These are phyloP conservation scores for Calonectria naviculata DNA, from an alignment of 2,329 filamentous ascomycete species.

Conservation along the genomic window DNA sequence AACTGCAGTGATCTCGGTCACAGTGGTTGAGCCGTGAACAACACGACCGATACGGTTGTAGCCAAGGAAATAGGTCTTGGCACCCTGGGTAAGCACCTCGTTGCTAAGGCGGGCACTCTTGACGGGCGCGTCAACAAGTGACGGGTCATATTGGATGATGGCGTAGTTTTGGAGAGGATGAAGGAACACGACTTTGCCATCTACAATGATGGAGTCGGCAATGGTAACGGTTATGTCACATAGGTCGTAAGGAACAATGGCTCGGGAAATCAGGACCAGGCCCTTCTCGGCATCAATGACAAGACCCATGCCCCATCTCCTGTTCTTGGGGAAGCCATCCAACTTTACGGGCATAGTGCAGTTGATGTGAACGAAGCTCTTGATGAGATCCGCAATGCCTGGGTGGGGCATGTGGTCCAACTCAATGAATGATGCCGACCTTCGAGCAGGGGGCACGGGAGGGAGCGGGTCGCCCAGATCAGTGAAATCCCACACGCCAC, in stretches of 20 bases:
- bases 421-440: conserved; percentile 90
- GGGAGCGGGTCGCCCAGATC: conserved; percentile 86
- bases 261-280: conserved; percentile 91
- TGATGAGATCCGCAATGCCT: conserved; percentile 91
- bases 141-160: conserved; percentile 93
- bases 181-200: conserved; percentile 94
- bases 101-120: conserved; percentile 86
- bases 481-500: conserved; percentile 94
- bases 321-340: conserved; percentile 95
- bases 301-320: conserved; percentile 94
- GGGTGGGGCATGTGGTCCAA: conserved; percentile 89
- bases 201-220: conserved; percentile 94
- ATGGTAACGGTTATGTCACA: conserved; percentile 98
- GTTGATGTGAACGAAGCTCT: conserved; percentile 93
- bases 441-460: conserved; percentile 75
- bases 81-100: conserved; percentile 89
- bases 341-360: conserved; percentile 96
- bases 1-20: conserved; percentile 97
- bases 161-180: conserved; percentile 98
- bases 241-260: conserved; percentile 94
- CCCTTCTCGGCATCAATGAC: conserved; percentile 98
- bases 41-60: conserved; percentile 96
- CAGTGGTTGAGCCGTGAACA: conserved; percentile 91
- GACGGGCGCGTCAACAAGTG: conserved; percentile 92
- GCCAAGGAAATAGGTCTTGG: conserved; percentile 96